phyloP scores from a whole-genome alignment of 2,329 filamentous ascomycete species.

The Orbilia blumenaviensis region DNA sequence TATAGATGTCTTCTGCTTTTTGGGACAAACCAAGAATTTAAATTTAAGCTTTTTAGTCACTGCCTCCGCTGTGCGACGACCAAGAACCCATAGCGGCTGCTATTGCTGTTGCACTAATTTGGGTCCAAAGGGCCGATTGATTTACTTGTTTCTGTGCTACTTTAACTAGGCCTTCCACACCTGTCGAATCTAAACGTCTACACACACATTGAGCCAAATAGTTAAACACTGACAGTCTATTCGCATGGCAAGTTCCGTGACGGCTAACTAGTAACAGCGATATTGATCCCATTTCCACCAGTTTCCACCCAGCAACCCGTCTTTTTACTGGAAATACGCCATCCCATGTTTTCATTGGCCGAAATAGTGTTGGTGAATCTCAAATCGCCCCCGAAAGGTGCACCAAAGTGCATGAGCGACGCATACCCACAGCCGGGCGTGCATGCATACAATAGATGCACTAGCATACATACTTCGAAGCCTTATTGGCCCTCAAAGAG shows the following conservation, averaged over 20 bases:
- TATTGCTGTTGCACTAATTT: conserved; percentile 10
- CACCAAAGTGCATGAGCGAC: neutral
- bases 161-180: neutral
- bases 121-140: neutral
- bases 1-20: neutral
- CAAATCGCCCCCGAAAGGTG: neutral
- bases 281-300: no score
- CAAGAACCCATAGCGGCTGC: conserved; percentile 30
- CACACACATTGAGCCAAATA: conserved; percentile 11
- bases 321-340: no score
- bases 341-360: neutral
- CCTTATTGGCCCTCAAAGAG: no score
- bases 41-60: neutral
- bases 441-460: no score
- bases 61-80: conserved; percentile 47
- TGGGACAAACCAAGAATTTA: no score
- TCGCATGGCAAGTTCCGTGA: neutral
- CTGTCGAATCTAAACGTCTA: neutral
- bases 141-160: conserved; percentile 24
- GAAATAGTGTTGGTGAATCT: neutral
- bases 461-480: no score
- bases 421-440: no score
- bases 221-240: neutral
- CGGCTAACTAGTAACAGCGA: no score
- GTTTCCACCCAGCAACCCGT: no score